Conservation (phyloP, 306 rosid genomes). For the Prunus campanulata region DNA sequence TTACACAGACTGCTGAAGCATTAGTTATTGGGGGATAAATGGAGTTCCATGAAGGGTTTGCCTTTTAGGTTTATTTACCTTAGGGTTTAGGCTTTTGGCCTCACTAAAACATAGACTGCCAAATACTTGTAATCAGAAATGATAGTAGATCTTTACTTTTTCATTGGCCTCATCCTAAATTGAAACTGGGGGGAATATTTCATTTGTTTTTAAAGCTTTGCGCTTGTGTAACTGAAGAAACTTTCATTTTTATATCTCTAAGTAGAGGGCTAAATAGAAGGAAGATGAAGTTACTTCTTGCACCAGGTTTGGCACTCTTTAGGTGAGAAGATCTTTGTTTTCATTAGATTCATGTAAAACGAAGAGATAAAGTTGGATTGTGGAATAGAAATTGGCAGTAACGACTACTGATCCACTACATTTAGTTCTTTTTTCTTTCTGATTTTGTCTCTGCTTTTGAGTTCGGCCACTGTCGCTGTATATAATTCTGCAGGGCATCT, state of each 20-base stretch:
- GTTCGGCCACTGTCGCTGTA: neutral
- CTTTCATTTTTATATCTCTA: neutral
- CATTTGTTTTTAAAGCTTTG: too few species aligned
- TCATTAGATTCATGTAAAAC: too few species aligned
- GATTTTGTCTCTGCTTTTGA: neutral
- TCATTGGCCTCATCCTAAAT: neutral
- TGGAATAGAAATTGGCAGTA: neutral
- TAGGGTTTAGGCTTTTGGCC: neutral
- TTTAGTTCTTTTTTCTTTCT: neutral
- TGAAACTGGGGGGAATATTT: neutral
- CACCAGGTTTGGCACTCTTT: too few species aligned
- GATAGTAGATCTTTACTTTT: neutral
- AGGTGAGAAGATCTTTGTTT: too few species aligned
- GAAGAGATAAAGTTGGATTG: too few species aligned
- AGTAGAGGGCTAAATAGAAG: neutral
- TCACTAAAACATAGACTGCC: neutral
- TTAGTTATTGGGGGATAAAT: neutral
- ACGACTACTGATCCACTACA: neutral
- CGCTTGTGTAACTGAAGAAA: too few species aligned
- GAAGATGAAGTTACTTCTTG: conserved; percentile 9
- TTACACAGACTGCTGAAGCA: neutral
- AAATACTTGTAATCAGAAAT: neutral
- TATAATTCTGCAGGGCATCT: neutral
- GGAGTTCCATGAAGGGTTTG: neutral
- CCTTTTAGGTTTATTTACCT: neutral